Conservation (phyloP, 306 rosid species). For the Vigna reflexopilosa region DNA sequence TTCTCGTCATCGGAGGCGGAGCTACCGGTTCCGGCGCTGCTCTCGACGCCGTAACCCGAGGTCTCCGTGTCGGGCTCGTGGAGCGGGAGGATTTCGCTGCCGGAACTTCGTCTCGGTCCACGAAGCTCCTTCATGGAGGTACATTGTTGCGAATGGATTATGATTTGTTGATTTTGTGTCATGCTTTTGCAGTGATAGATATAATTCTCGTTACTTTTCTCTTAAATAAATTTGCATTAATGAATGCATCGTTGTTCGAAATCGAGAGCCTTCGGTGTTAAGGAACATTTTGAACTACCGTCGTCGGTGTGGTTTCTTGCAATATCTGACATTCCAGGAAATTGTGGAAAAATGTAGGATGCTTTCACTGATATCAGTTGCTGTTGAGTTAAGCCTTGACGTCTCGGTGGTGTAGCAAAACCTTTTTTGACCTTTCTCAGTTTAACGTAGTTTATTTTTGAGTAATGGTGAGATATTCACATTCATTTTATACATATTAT, state of each 20-base stretch:
- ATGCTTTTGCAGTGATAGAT: background rate
- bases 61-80: conserved; percentile 93
- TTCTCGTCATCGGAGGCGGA: conserved; percentile 95
- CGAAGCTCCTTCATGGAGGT: conserved; percentile 99
- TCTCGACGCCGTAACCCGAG: conserved; percentile 86
- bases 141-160: background rate
- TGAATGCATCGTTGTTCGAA: background rate
- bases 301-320: background rate
- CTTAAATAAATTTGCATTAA: background rate
- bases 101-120: conserved; percentile 97
- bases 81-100: conserved; percentile 96
- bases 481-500: no score
- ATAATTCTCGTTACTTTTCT: conserved; percentile 1
- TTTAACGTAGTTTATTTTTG: background rate
- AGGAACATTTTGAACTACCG: background rate
- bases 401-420: background rate
- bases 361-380: background rate
- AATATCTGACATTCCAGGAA: background rate
- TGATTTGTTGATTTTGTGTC: background rate
- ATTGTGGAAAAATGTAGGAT: background rate
- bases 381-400: background rate
- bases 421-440: background rate
- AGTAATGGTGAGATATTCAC: no score
- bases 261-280: background rate
- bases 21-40: conserved; percentile 93